Conservation (phyloP, 192 early-diverging fungal species). For the Tieghemiomyces parasiticus region DNA sequence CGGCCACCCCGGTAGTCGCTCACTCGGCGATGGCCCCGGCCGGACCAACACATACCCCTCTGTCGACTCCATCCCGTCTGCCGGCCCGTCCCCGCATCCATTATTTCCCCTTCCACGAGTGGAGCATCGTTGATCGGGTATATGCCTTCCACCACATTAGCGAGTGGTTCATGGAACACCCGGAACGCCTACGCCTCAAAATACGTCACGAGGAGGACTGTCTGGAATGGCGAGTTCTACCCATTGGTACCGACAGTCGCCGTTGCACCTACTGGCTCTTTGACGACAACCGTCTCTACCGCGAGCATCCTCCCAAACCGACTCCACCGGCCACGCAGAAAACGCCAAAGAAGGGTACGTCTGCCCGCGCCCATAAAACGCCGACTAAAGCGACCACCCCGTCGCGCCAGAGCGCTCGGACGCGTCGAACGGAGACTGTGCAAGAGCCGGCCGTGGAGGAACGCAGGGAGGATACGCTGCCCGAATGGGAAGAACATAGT, state of each 20-base stretch:
- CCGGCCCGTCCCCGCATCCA: background rate
- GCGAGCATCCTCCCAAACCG: background rate
- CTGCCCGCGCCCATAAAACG: too few relatives aligned
- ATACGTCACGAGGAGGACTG: background rate
- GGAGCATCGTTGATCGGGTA: background rate
- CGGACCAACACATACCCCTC: background rate
- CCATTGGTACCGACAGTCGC: background rate
- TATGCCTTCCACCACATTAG: constrained; percentile 1
- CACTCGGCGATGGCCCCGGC: background rate
- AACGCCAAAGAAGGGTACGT: background rate
- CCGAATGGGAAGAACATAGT: too few relatives aligned
- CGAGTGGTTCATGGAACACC: constrained; percentile 8
- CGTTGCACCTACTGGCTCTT: constrained; percentile 3
- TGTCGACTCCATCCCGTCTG: background rate
- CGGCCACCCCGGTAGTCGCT: background rate
- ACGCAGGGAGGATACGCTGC: too few relatives aligned
- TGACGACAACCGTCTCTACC: constrained; percentile 7
- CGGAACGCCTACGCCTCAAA: background rate
- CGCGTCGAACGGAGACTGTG: too few relatives aligned
- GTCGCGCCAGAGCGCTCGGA: too few relatives aligned
- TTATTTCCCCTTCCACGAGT: background rate
- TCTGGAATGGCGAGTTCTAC: constrained; percentile 4
- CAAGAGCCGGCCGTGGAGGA: too few relatives aligned
- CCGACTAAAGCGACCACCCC: too few relatives aligned
- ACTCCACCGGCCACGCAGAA: background rate